Conservation (phyloP, 345 rosid genomes). For the Zanthoxylum bungeanum region DNA sequence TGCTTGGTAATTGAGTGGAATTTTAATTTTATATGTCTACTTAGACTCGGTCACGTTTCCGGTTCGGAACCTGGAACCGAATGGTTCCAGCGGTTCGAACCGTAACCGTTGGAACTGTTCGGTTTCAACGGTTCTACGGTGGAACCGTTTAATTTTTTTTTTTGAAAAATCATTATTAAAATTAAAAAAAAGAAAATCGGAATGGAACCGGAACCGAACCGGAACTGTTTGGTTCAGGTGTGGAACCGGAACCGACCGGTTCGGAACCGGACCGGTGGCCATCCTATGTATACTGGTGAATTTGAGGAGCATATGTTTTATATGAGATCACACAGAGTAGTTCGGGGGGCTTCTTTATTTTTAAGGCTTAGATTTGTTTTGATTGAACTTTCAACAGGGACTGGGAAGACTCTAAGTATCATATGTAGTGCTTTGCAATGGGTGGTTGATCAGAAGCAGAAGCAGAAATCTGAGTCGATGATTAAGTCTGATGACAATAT, state of each 20-base stretch:
- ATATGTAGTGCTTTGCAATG: slow-evolving; percentile 86
- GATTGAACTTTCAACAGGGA: slow-evolving; percentile 41
- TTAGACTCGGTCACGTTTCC: too few relatives aligned
- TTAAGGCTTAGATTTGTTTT: not conserved
- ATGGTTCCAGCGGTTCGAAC: too few relatives aligned
- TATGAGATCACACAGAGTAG: not conserved
- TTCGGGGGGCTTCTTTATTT: not conserved
- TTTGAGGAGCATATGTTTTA: not conserved
- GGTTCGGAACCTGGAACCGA: too few relatives aligned
- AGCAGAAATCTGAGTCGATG: slow-evolving; percentile 22
- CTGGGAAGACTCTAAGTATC: slow-evolving; percentile 88
- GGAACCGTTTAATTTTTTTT: too few relatives aligned
- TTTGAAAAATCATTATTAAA: too few relatives aligned
- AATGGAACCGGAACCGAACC: too few relatives aligned
- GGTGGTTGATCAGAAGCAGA: slow-evolving; percentile 61
- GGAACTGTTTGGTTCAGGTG: too few relatives aligned
- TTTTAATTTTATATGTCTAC: not conserved
- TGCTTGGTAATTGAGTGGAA: not conserved
- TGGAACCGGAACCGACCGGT: too few relatives aligned
- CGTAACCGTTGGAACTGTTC: too few relatives aligned
- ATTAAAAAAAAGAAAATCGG: too few relatives aligned
- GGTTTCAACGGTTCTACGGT: too few relatives aligned
- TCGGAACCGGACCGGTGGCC: too few relatives aligned
- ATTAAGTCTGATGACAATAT: slow-evolving; percentile 14
- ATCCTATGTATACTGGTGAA: not conserved